Evolutionary conservation across 2,329 filamentous ascomycete genomes (phyloP).

Genomic region (Karstenula rhodostoma): DNA sequence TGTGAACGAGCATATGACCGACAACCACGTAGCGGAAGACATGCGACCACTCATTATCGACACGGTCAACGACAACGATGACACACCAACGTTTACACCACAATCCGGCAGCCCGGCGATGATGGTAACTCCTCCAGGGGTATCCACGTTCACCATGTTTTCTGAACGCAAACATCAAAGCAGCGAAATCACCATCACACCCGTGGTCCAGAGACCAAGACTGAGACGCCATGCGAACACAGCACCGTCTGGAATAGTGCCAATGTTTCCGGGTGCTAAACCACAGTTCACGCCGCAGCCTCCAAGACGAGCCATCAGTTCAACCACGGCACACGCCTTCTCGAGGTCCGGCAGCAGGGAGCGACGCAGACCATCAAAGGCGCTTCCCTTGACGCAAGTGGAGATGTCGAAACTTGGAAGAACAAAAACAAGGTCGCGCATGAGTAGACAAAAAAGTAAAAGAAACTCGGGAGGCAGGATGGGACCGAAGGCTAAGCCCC

Average conservation of each 20-base stretch:
- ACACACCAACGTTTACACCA: constrained; percentile 7
- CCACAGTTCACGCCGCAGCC: constrained; percentile 22
- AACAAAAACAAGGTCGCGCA: constrained; percentile 15
- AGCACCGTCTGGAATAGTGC: constrained; percentile 28
- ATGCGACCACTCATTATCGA: constrained; percentile 22
- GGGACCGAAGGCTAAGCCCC: constrained; percentile 19
- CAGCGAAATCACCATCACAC: constrained; percentile 5
- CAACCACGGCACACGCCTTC: constrained; percentile 21
- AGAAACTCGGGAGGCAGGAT: constrained; percentile 21
- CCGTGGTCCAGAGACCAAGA: constrained; percentile 19
- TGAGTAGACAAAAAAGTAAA: constrained; percentile 21
- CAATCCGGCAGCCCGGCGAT: constrained; percentile 6
- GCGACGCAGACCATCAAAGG: constrained; percentile 15
- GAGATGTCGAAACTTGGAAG: constrained; percentile 12
- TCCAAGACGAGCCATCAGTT: constrained; percentile 40
- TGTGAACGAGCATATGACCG: constrained; percentile 2
- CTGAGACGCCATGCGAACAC: constrained; percentile 30
- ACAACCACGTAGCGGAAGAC: constrained; percentile 17
- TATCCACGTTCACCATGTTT: constrained; percentile 4
- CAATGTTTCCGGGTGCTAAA: constrained; percentile 10
- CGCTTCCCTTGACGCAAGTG: constrained; percentile 10
- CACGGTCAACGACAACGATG: constrained; percentile 19
- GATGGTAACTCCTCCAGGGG: constrained; percentile 6
- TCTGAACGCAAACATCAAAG: constrained; percentile 17
- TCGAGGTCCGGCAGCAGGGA: constrained; percentile 13